Conservation (phyloP, 2,329 filamentous ascomycete species). For the Trichophyton verrucosum region DNA sequence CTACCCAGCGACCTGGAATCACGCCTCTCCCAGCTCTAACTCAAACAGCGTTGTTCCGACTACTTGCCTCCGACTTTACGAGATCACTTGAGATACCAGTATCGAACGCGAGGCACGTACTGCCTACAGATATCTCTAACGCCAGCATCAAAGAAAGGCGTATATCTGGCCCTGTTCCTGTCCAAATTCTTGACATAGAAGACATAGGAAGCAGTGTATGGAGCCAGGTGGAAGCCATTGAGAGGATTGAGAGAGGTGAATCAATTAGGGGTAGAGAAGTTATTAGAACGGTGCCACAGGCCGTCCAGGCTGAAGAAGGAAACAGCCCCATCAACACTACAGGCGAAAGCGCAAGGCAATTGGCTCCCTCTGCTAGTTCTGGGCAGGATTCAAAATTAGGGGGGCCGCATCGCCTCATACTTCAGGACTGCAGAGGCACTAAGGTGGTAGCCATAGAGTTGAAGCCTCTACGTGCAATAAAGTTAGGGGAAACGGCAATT, state of each 20-base stretch:
- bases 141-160: conserved; percentile 43
- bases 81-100: conserved; percentile 36
- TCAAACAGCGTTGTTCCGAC: conserved; percentile 67
- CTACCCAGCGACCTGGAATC: conserved; percentile 38
- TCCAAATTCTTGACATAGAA: conserved; percentile 77
- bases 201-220: conserved; percentile 69
- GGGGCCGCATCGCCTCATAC: conserved; percentile 63
- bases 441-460: conserved; percentile 64
- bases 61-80: conserved; percentile 68
- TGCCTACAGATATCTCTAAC: conserved; percentile 49
- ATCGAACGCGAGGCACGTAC: conserved; percentile 30
- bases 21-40: conserved; percentile 57
- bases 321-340: conserved; percentile 5
- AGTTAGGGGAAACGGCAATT: conserved; percentile 49
- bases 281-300: conserved; percentile 54
- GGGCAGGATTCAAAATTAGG: conserved; percentile 13
- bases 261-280: conserved; percentile 61
- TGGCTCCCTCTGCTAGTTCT: conserved; percentile 9
- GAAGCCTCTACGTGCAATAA: conserved; percentile 51
- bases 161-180: conserved; percentile 51
- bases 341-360: conserved; percentile 10
- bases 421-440: conserved; percentile 66
- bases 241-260: conserved; percentile 40
- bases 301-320: conserved; percentile 26
- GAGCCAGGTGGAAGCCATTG: conserved; percentile 69